Conservation (phyloP, 2,329 filamentous ascomycete species). For the Cordyceps pruinosa region DNA sequence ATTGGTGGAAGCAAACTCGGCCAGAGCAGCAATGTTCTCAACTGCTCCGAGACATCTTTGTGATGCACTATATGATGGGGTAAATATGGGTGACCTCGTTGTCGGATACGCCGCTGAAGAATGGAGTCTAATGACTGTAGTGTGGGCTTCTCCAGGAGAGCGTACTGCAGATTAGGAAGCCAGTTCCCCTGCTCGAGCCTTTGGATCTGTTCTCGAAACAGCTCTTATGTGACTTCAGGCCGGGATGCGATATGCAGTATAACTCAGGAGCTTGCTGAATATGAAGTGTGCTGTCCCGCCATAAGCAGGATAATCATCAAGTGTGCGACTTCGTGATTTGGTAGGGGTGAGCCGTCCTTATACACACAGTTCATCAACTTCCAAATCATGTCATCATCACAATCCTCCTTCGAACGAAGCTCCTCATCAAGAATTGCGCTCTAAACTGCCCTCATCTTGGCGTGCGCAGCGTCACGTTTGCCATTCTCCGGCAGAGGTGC, state of each 20-base stretch:
- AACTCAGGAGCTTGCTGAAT: slow-evolving; percentile 72
- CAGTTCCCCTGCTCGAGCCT: slow-evolving; percentile 37
- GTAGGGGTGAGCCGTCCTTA: slow-evolving; percentile 62
- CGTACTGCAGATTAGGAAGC: not conserved
- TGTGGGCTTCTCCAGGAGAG: not conserved
- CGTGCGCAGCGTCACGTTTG: slow-evolving; percentile 62
- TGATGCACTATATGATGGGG: slow-evolving; percentile 76
- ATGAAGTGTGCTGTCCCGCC: slow-evolving; percentile 77
- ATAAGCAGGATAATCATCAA: slow-evolving; percentile 85
- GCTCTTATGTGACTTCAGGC: slow-evolving; percentile 62
- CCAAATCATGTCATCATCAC: slow-evolving; percentile 61
- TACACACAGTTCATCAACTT: slow-evolving; percentile 72
- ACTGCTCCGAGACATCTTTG: slow-evolving; percentile 79
- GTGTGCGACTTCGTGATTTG: slow-evolving; percentile 71
- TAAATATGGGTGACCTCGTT: slow-evolving; percentile 81
- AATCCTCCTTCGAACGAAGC: slow-evolving; percentile 37
- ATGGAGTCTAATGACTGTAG: slow-evolving; percentile 77
- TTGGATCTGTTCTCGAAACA: slow-evolving; percentile 59
- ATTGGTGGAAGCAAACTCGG: slow-evolving; percentile 70
- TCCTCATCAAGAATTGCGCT: slow-evolving; percentile 62
- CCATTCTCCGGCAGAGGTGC: slow-evolving; percentile 70
- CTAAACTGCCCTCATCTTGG: slow-evolving; percentile 64
- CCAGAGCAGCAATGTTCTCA: slow-evolving; percentile 71
- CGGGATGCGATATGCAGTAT: slow-evolving; percentile 64
- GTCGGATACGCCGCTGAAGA: slow-evolving; percentile 91